A percentile compares a stretch with the other conserved stretches of the same genome.
phyloP scores from a whole-genome alignment of 768 basidiomycete genomes.

The Leucocoprinus birnbaumii region DNA sequence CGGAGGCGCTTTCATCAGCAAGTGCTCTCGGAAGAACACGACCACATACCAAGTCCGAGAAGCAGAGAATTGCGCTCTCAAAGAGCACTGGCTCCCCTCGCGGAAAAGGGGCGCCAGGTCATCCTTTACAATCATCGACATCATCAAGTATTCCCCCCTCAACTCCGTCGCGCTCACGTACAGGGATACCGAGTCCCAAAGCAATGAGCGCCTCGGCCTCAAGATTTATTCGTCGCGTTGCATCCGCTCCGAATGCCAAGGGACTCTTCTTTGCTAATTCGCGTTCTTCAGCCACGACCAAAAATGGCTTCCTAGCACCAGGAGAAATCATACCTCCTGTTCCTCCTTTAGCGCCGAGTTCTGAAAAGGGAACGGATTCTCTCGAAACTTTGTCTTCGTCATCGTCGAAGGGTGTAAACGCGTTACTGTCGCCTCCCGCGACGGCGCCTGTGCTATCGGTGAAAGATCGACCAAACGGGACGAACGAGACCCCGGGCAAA shows the following conservation, averaged over 20 bases:
- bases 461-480: slow-evolving; percentile 45
- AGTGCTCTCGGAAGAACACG: slow-evolving; percentile 24
- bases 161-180: slow-evolving; percentile 42
- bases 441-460: slow-evolving; percentile 28
- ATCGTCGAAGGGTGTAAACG: slow-evolving; percentile 58
- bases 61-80: slow-evolving; percentile 28
- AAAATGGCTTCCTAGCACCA: slow-evolving; percentile 78
- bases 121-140: slow-evolving; percentile 46
- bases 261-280: slow-evolving; percentile 71
- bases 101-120: slow-evolving; percentile 37
- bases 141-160: slow-evolving; percentile 24
- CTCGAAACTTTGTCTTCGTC: slow-evolving; percentile 77
- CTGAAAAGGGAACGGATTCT: slow-evolving; percentile 65
- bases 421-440: slow-evolving; percentile 36
- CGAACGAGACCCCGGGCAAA: slow-evolving; percentile 45
- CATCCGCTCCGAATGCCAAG: slow-evolving; percentile 96
- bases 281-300: slow-evolving; percentile 58
- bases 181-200: slow-evolving; percentile 59
- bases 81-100: slow-evolving; percentile 23
- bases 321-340: slow-evolving; percentile 56
- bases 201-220: slow-evolving; percentile 72
- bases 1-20: slow-evolving; percentile 36
- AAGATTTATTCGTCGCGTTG: slow-evolving; percentile 92
- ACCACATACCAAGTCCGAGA: slow-evolving; percentile 43
- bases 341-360: slow-evolving; percentile 45